Evolutionary conservation across 2,329 filamentous ascomycete species (phyloP).

Genomic region (Westerdykella aurantiaca): DNA sequence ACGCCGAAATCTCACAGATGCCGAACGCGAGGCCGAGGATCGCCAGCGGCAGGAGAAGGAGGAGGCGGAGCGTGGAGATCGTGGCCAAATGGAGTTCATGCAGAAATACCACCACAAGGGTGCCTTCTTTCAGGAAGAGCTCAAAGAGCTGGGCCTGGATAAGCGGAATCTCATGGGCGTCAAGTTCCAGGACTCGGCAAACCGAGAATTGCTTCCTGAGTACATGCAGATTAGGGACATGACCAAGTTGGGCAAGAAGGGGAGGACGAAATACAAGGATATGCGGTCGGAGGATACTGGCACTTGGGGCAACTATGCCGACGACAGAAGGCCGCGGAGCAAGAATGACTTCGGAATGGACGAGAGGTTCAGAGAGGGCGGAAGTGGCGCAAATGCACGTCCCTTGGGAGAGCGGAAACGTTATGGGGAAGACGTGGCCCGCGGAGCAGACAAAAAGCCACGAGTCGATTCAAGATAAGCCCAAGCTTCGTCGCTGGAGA

Average conservation of each 20-base stretch:
- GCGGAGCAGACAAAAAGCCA: constrained; percentile 41
- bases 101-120: constrained; percentile 97
- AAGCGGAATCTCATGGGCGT: constrained; percentile 82
- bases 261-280: constrained; percentile 83
- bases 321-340: constrained; percentile 41
- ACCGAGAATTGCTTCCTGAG: constrained; percentile 78
- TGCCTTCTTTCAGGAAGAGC: constrained; percentile 86
- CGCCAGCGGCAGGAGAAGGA: constrained; percentile 70
- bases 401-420: constrained; percentile 60
- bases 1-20: constrained; percentile 75
- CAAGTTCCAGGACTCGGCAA: constrained; percentile 75
- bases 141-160: constrained; percentile 67
- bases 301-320: constrained; percentile 65
- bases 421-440: constrained; percentile 34
- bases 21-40: constrained; percentile 83
- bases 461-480: constrained; percentile 26
- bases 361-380: constrained; percentile 58
- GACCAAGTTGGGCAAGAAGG: constrained; percentile 73
- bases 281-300: constrained; percentile 88
- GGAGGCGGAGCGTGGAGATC: constrained; percentile 65
- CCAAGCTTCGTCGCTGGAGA: neutral
- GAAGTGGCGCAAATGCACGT: constrained; percentile 65
- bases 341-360: constrained; percentile 48
- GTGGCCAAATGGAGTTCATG: constrained; percentile 82
- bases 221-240: constrained; percentile 86